Conservation (phyloP, 345 rosid genomes). For the rapeseed (Brassica napus) region DNA sequence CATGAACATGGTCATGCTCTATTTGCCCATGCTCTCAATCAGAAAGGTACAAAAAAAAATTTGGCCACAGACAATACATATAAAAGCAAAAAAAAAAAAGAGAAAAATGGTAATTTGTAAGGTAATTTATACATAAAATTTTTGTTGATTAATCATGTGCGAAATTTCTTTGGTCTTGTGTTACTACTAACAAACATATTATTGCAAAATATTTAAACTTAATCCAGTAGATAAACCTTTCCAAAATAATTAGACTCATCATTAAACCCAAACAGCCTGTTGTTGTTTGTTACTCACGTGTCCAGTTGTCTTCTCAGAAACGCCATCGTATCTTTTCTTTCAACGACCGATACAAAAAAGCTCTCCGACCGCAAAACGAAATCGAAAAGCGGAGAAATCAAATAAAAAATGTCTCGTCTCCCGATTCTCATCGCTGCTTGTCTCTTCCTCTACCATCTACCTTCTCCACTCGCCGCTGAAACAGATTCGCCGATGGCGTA, state of each 20-base stretch:
- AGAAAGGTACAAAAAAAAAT: not conserved
- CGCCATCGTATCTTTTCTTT: not conserved
- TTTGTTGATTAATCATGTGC: not conserved
- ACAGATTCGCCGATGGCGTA: constrained; percentile 54
- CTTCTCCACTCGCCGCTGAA: constrained; percentile 24
- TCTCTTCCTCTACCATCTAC: constrained; percentile 29
- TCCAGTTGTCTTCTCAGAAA: not conserved
- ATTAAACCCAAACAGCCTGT: not conserved
- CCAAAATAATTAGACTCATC: constrained; percentile 1
- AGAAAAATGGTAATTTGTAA: not conserved
- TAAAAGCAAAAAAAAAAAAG: not conserved
- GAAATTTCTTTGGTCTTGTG: not conserved
- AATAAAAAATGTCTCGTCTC: constrained; percentile 18
- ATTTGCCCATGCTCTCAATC: not conserved
- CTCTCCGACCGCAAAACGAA: constrained; percentile 4
- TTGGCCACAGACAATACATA: not conserved
- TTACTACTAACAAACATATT: not conserved
- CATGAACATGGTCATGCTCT: not conserved
- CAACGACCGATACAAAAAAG: constrained; percentile 11
- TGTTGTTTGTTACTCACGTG: constrained; percentile 4
- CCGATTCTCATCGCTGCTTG: constrained; percentile 11
- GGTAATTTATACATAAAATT: not conserved
- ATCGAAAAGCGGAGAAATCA: not conserved
- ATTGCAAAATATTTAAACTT: not conserved
- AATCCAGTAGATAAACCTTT: not conserved